phyloP scores from a whole-genome alignment of 2,329 filamentous ascomycete genomes.

The Cercospora beticola region DNA sequence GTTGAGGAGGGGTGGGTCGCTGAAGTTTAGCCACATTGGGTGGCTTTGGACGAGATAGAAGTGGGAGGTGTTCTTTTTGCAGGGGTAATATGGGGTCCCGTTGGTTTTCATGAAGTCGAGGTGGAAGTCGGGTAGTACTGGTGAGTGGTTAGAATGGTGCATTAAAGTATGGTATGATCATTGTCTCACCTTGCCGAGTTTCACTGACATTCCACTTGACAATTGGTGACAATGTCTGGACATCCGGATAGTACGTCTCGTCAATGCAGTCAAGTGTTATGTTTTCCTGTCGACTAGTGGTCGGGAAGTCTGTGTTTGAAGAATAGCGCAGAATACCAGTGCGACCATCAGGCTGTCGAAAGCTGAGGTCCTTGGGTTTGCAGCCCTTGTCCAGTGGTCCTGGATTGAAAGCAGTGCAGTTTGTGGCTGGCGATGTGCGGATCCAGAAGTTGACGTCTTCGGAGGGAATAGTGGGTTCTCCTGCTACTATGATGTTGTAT shows the following conservation, averaged over 20 bases:
- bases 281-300: neutral
- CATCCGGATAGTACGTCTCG: neutral
- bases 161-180: neutral
- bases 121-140: neutral
- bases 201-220: neutral
- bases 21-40: constrained; percentile 33
- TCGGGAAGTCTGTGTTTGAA: neutral
- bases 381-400: constrained; percentile 39
- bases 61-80: neutral
- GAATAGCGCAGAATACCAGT: neutral
- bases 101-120: neutral
- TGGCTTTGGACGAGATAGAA: constrained; percentile 1
- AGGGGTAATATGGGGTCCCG: neutral
- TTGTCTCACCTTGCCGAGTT: neutral
- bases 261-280: neutral
- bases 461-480: neutral
- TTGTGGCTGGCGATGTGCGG: neutral
- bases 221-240: neutral
- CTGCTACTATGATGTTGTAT: constrained; percentile 32
- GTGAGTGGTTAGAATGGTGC: neutral
- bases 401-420: constrained; percentile 32
- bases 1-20: constrained; percentile 37
- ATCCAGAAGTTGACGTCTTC: constrained; percentile 5
- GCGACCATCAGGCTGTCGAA: neutral
- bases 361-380: constrained; percentile 40